Conservation (phyloP, 2,329 filamentous ascomycete species). For the Curvularia verruculosa region DNA sequence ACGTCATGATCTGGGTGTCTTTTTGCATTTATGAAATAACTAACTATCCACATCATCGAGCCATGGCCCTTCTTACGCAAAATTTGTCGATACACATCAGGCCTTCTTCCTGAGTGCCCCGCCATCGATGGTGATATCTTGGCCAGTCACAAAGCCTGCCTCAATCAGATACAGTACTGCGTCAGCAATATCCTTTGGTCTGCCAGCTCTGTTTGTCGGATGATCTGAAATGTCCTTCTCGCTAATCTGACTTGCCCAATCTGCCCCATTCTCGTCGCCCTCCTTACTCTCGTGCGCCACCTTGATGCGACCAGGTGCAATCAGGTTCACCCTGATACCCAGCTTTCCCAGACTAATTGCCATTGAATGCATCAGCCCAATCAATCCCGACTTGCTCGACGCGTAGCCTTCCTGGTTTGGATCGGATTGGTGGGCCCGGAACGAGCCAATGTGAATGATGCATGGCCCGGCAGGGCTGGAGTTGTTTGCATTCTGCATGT, state of each 20-base stretch:
- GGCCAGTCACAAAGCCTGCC: conserved; percentile 49
- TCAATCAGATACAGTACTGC: conserved; percentile 52
- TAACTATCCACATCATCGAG: not conserved
- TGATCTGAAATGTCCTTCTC: conserved; percentile 53
- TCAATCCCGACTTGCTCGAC: conserved; percentile 58
- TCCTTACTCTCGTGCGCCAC: conserved; percentile 55
- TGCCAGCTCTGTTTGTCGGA: conserved; percentile 53
- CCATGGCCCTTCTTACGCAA: not conserved
- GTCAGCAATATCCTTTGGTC: conserved; percentile 55
- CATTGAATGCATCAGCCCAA: conserved; percentile 60
- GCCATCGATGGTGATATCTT: conserved; percentile 48
- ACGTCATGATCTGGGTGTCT: not conserved
- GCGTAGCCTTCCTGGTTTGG: conserved; percentile 59
- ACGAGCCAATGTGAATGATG: conserved; percentile 56
- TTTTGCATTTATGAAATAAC: conserved; percentile 1
- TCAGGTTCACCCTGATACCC: conserved; percentile 56
- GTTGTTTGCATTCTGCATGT: conserved; percentile 32
- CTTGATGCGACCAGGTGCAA: conserved; percentile 56
- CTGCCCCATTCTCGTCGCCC: conserved; percentile 51
- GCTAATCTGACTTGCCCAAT: conserved; percentile 47
- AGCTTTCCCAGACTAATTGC: conserved; percentile 54
- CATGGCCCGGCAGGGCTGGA: conserved; percentile 49
- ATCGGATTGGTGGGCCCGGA: conserved; percentile 55
- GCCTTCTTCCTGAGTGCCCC: conserved; percentile 46
- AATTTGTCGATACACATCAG: not conserved